Evolutionary conservation across 2,329 filamentous ascomycete species (phyloP).

Genomic region (Magnaporthiopsis incrustans): DNA sequence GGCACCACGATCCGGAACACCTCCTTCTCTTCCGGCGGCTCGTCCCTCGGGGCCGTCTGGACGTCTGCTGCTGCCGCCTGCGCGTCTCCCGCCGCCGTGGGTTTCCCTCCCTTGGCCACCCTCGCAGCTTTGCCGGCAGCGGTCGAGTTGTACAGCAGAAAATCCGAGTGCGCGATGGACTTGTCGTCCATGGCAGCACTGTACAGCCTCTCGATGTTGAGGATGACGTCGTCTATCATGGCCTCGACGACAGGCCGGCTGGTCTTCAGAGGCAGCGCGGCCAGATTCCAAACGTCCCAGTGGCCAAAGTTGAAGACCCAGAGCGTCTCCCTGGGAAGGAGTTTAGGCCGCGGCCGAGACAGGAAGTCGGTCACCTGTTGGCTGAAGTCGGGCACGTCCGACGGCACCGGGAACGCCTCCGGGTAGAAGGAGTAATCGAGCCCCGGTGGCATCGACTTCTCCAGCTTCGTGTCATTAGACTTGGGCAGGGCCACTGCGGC

Average conservation of each 20-base stretch:
- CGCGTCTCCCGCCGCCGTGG: neutral
- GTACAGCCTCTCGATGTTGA: conserved; percentile 39
- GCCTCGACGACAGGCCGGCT: conserved; percentile 29
- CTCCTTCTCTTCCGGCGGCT: conserved; percentile 13
- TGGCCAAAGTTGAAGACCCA: conserved; percentile 46
- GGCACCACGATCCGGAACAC: conserved; percentile 45
- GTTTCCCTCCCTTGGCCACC: conserved; percentile 9
- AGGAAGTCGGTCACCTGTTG: conserved; percentile 39
- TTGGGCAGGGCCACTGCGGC: conserved; percentile 32
- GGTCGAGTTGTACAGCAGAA: conserved; percentile 17
- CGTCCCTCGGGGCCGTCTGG: neutral
- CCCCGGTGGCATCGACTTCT: conserved; percentile 26
- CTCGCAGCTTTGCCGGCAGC: neutral
- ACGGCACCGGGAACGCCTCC: conserved; percentile 33
- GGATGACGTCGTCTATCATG: conserved; percentile 31
- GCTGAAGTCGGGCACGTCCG: conserved; percentile 31
- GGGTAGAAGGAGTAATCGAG: conserved; percentile 35
- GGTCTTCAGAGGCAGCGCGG: conserved; percentile 33
- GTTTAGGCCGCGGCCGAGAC: conserved; percentile 23
- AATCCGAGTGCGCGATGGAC: conserved; percentile 39
- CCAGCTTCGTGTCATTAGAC: conserved; percentile 20
- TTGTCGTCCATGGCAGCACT: conserved; percentile 29
- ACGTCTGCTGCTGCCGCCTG: neutral
- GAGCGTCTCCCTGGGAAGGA: conserved; percentile 36
- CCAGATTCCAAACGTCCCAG: conserved; percentile 47